These are phyloP conservation scores for Cystofilobasidium capitatum DNA, from an alignment of 768 basidiomycete species.

Conservation along the genomic window DNA sequence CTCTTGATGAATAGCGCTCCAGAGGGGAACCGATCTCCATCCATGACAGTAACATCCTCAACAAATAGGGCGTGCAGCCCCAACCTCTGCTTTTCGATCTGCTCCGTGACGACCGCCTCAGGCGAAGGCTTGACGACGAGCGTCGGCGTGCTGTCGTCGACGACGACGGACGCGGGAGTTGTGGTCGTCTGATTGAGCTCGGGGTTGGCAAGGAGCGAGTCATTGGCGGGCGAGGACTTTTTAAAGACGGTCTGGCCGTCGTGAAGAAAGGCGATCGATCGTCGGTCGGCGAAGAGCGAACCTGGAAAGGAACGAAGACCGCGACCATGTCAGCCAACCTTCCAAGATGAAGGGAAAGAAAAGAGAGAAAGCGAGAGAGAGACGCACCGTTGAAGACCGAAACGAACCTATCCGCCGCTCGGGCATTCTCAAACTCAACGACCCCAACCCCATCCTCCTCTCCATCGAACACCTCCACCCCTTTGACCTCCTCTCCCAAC, in stretches of 20 bases:
- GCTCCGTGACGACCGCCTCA: background rate
- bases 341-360: no score
- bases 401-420: background rate
- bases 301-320: background rate
- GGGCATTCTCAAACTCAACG: background rate
- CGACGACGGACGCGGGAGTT: conserved; percentile 9
- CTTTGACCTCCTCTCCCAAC: background rate
- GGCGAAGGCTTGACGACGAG: background rate
- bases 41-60: conserved; percentile 58
- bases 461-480: background rate
- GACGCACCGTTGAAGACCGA: background rate
- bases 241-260: no score
- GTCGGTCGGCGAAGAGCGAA: background rate
- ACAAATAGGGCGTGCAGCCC: conserved; percentile 15
- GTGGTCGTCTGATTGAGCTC: no score
- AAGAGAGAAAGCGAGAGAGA: background rate
- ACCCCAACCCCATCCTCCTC: background rate
- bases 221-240: background rate
- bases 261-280: background rate
- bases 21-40: conserved; percentile 67
- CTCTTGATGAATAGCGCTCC: conserved; percentile 79
- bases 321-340: no score
- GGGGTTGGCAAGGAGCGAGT: background rate
- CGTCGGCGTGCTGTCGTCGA: background rate
- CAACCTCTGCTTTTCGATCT: background rate